These are phyloP conservation scores for Austroboletus novae-zelandiae DNA, from an alignment of 1,284 basidiomycete genomes.

Conservation along the genomic window DNA sequence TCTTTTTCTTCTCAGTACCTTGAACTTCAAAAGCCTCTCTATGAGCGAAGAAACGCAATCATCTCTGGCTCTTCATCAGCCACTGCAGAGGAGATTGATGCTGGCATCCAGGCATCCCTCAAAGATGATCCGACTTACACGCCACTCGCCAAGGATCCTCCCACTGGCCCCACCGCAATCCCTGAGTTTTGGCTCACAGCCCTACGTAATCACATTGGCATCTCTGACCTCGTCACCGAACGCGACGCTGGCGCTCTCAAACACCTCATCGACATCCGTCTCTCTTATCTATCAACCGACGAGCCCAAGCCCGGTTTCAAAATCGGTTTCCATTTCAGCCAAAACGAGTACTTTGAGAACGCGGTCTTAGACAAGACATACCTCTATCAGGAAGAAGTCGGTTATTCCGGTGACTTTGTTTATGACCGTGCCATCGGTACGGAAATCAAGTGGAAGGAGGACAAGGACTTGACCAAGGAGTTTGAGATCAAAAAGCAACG, in stretches of 20 bases:
- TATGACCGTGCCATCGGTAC: conserved; percentile 92
- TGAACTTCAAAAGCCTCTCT: conserved; percentile 80
- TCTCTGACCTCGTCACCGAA: conserved; percentile 91
- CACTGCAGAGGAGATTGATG: conserved; percentile 80
- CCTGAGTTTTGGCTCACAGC: conserved; percentile 99
- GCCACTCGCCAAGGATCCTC: conserved; percentile 50
- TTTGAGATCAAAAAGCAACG: conserved; percentile 99
- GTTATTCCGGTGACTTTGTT: conserved; percentile 92
- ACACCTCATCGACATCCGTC: conserved; percentile 64
- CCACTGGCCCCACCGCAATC: conserved; percentile 47
- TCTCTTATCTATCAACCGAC: conserved; percentile 59
- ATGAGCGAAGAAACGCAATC: conserved; percentile 84
- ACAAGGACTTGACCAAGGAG: conserved; percentile 96
- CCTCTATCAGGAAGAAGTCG: conserved; percentile 91
- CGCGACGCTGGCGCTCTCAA: conserved; percentile 81
- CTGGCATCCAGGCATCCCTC: conserved; percentile 68
- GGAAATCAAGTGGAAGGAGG: conserved; percentile 96
- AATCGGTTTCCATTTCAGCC: conserved; percentile 79
- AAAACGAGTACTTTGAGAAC: conserved; percentile 91
- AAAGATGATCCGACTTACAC: conserved; percentile 69
- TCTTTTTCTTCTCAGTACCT: conserved; percentile 62
- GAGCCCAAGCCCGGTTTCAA: conserved; percentile 86
- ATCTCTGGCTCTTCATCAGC: conserved; percentile 77
- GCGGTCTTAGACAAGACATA: conserved; percentile 89
- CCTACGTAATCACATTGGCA: conserved; percentile 86